phyloP scores from a whole-genome alignment of 805 yeast species.

The Zygosaccharomyces pseudorouxii region DNA sequence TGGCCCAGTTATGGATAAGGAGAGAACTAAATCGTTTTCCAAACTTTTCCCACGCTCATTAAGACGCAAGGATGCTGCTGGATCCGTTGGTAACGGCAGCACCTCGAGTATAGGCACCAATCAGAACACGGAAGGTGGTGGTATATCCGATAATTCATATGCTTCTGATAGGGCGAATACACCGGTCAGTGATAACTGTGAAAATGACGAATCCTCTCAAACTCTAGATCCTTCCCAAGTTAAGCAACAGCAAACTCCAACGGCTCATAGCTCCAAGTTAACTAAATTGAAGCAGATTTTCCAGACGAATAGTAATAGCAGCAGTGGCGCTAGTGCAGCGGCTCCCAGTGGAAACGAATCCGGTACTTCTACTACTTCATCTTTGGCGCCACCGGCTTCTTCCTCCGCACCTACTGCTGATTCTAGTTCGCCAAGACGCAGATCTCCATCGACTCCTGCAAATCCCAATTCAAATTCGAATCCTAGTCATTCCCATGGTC shows the following conservation, averaged over 20 bases:
- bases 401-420: constrained; percentile 4
- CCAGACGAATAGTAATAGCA: constrained; percentile 10
- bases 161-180: constrained; percentile 2
- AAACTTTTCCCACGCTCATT: constrained; percentile 19
- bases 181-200: not conserved
- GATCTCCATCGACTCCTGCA: constrained; percentile 25
- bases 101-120: constrained; percentile 9
- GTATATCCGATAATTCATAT: not conserved
- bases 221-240: not conserved
- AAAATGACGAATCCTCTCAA: not conserved
- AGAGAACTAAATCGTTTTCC: constrained; percentile 26
- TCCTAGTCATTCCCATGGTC: not conserved
- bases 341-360: not conserved
- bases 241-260: constrained; percentile 1
- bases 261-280: constrained; percentile 16
- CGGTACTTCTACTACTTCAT: not conserved
- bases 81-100: constrained; percentile 7
- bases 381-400: not conserved
- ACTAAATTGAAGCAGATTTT: constrained; percentile 23
- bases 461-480: constrained; percentile 7
- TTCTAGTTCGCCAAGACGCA: constrained; percentile 12
- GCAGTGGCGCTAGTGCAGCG: constrained; percentile 3
- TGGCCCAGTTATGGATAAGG: constrained; percentile 17
- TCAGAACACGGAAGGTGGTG: constrained; percentile 6
- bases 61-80: constrained; percentile 9